Percentiles rank a stretch among this genome's conserved stretches.
These are phyloP conservation scores for Oryza australiensis DNA, from an alignment of 176 grass and related monocot genomes.

Conservation along the genomic window DNA sequence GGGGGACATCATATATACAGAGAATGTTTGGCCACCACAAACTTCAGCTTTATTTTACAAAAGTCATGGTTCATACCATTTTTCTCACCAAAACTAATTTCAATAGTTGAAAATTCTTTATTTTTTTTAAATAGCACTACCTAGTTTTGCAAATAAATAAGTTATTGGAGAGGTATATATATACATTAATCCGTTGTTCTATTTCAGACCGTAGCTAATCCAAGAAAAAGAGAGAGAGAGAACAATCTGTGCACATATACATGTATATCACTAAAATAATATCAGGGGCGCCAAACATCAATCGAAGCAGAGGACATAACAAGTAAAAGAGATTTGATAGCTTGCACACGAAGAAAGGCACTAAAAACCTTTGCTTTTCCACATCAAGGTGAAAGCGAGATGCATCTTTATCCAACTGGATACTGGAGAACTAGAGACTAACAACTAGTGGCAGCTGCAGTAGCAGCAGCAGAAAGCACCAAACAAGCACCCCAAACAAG, in stretches of 20 bases:
- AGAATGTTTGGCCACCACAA: slow-evolving; percentile 24
- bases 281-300: background rate
- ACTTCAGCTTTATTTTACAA: slow-evolving; percentile 1
- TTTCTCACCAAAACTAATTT: background rate
- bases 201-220: background rate
- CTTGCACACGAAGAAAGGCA: slow-evolving; percentile 56
- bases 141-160: background rate
- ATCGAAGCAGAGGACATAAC: background rate
- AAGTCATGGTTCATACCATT: background rate
- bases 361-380: slow-evolving; percentile 35
- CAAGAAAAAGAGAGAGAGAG: no score
- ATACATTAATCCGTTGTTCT: background rate
- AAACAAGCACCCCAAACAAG: slow-evolving; percentile 9
- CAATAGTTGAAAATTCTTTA: background rate
- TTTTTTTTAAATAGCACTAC: background rate
- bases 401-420: slow-evolving; percentile 42
- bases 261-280: background rate
- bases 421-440: background rate
- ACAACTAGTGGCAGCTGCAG: background rate
- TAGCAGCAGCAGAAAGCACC: slow-evolving; percentile 10
- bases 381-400: slow-evolving; percentile 35
- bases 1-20: slow-evolving; percentile 28
- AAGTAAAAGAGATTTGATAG: slow-evolving; percentile 17
- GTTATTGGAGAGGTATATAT: background rate
- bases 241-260: background rate